Evolutionary conservation across 2,329 filamentous ascomycete species (phyloP).

Genomic region (Calonectria henricotiae): DNA sequence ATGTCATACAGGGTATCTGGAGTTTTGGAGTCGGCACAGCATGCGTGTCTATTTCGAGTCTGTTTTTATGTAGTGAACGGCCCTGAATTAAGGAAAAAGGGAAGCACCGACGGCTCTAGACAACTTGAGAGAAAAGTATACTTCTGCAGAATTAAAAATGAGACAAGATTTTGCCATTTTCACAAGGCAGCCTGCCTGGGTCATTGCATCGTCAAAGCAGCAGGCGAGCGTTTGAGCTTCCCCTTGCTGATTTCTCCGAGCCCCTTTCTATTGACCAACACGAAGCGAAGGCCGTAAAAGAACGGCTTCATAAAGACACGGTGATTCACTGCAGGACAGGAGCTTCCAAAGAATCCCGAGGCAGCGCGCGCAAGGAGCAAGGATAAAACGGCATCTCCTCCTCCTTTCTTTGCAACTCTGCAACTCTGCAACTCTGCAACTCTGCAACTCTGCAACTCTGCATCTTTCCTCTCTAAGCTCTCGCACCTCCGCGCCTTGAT

Average conservation of each 20-base stretch:
- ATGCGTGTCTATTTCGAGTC: background rate
- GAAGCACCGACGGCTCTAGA: background rate
- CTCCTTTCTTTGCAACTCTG: background rate
- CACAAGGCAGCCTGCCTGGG: background rate
- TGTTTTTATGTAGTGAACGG: background rate
- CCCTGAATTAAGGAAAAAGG: background rate
- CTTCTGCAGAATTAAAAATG: background rate
- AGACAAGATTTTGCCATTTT: background rate
- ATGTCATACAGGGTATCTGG: background rate
- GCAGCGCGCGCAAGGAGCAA: background rate
- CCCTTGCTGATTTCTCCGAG: no score
- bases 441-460: background rate
- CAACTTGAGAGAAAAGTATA: conserved; percentile 5
- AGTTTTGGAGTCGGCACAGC: conserved; percentile 17
- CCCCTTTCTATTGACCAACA: no score
- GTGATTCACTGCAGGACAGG: conserved; percentile 1
- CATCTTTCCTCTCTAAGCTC: background rate
- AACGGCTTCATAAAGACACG: background rate
- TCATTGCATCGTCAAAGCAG: no score
- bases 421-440: background rate
- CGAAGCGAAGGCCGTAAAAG: background rate
- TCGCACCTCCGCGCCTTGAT: no score
- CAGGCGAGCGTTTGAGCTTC: no score
- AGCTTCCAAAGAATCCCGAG: background rate
- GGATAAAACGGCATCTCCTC: background rate